A percentile compares a stretch with the other conserved stretches of the same genome.
These are phyloP conservation scores for Beta corolliflora DNA, from an alignment of 179 eudicot species.

Conservation along the genomic window DNA sequence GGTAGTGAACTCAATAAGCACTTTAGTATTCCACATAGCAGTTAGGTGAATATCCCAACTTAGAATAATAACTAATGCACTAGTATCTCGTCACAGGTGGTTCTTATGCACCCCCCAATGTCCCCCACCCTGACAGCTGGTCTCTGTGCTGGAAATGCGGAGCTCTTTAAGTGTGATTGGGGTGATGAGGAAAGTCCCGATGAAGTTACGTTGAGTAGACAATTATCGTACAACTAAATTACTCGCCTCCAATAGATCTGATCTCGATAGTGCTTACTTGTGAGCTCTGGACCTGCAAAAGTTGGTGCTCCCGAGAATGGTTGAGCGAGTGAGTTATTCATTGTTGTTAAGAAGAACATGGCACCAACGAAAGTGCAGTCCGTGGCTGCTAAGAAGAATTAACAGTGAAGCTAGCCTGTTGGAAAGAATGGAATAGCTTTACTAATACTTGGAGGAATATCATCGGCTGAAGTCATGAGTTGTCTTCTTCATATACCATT, in stretches of 20 bases:
- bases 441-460: not conserved
- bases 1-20: too few relatives aligned
- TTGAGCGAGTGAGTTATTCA: not conserved
- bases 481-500: too few relatives aligned
- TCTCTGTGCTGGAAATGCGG: constrained; percentile 42
- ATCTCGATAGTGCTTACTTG: not conserved
- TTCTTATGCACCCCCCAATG: constrained; percentile 43
- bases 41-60: too few relatives aligned
- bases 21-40: too few relatives aligned
- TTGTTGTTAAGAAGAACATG: not conserved
- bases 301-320: constrained; percentile 14
- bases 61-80: not conserved
- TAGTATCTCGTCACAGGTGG: constrained; percentile 32
- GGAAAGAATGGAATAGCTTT: not conserved
- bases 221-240: constrained; percentile 14
- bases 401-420: not conserved
- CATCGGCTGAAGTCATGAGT: not conserved
- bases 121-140: constrained; percentile 55
- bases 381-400: not conserved
- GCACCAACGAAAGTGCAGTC: not conserved
- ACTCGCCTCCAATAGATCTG: not conserved
- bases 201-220: constrained; percentile 36
- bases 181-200: constrained; percentile 35
- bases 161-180: constrained; percentile 35
- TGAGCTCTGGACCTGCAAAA: not conserved